These are phyloP conservation scores for Mytilinidion resinicola DNA, from an alignment of 495 filamentous ascomycete genomes.

Conservation along the genomic window DNA sequence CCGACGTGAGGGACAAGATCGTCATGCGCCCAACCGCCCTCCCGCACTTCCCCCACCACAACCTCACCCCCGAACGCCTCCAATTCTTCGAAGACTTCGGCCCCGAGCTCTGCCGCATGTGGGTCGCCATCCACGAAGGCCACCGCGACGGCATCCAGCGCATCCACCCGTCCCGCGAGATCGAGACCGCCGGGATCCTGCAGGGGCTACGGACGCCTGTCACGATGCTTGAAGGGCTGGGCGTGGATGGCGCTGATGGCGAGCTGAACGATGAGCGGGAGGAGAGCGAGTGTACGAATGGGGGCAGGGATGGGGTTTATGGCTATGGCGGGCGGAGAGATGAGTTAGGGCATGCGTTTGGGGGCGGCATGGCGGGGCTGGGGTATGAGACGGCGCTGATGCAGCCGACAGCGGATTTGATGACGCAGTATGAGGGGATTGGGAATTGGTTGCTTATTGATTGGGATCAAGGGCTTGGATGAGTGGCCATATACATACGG, in stretches of 20 bases:
- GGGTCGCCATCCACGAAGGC: conserved; percentile 13
- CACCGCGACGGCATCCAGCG: not conserved
- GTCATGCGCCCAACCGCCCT: conserved; percentile 8
- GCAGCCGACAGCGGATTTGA: not conserved
- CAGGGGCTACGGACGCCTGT: conserved; percentile 18
- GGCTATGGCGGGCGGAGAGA: no score
- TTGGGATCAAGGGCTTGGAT: conserved; percentile 2
- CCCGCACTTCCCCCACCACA: conserved; percentile 20
- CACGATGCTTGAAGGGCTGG: not conserved
- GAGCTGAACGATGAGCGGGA: not conserved
- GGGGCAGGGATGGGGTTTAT: no score
- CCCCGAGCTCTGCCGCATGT: conserved; percentile 22
- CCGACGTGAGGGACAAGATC: conserved; percentile 24
- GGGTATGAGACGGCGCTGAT: not conserved
- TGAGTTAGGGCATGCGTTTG: not conserved
- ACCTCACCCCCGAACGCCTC: conserved; percentile 7
- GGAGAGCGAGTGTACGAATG: no score
- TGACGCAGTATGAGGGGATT: conserved; percentile 8
- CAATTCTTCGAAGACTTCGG: conserved; percentile 27
- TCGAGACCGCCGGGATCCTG: conserved; percentile 26
- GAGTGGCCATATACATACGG: not conserved
- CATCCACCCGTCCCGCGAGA: conserved; percentile 10
- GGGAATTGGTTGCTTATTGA: conserved; percentile 16
- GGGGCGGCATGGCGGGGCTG: not conserved
- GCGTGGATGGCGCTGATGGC: not conserved